Base-by-base conservation (phyloP, 768 basidiomycete species). In the Cystofilobasidium bisporidii region DNA sequence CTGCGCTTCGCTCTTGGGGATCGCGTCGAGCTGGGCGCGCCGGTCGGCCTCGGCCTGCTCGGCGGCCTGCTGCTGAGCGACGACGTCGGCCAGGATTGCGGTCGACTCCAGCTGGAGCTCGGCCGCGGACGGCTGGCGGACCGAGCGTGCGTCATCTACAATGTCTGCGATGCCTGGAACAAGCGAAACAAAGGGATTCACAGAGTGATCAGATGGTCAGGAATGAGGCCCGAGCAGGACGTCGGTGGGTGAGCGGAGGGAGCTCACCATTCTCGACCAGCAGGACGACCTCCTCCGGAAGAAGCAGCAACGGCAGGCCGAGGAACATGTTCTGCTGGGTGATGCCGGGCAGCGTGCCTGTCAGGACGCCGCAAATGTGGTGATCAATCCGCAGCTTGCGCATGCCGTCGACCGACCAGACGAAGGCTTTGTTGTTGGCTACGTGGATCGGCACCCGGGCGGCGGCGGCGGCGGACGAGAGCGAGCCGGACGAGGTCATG, bases 301-400 rank as follows among this genome's bases (percentile, higher is more conserved):
- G 83, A 1, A 98, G 80, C 11, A 89, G 79, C 9, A 96, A 80
- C 0, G 96, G 96, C n/a, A 91, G 79, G 10, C 96, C 96, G 40
- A 99, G 81, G 75, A 99, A 99, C 2, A 88, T 84, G 79, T 99
- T 99, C 78, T 99, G 96, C 73, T 97, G 93, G 1, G 91, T 86
- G 0, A 98, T 81, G 74, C 92, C 91, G 2, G 96, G 93, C 18
- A 99, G 83, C 0, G 96, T 98, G 0, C 96, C 96, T 0, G 85
- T 82, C 53, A 97, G 78, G 53, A 91, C 80, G 41, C 94, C 92
- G 73, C 89, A 91, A 57, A 98, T 82, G 65, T 81, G 85, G 76
- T 96, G 86, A 71, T 85, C 78, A 36, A 87, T 83, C 43, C 96
- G 88, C 14, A 99, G 79, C 9, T 78, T 81, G 12, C 87, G 86